Conservation (phyloP, 768 basidiomycete species). For the Termitomyces sp. region DNA sequence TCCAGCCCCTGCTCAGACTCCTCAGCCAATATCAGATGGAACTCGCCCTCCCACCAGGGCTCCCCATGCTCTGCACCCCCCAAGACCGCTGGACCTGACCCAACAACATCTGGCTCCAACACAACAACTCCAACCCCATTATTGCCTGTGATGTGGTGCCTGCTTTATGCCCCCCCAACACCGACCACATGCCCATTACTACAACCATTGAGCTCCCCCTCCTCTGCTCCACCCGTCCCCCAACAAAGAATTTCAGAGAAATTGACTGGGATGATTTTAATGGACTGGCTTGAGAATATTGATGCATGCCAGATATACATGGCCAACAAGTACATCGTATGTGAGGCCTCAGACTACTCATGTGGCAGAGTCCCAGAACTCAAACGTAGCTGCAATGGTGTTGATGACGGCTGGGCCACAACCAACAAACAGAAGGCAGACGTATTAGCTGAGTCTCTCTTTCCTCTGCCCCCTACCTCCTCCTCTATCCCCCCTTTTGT, state of each 20-base stretch:
- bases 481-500: neutral
- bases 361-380: neutral
- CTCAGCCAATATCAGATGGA: no score
- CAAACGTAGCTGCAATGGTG: fast-evolving
- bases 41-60: no score
- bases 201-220: neutral
- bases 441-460: neutral
- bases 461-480: neutral
- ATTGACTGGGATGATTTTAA: neutral
- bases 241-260: neutral
- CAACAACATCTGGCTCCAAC: neutral
- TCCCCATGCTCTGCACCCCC: no score
- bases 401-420: fast-evolving
- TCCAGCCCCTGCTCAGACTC: no score
- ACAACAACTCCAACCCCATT: neutral
- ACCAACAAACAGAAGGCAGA: neutral
- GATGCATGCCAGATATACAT: neutral
- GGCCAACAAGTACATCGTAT: neutral
- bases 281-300: neutral
- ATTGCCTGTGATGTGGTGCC: neutral
- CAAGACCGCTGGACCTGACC: neutral
- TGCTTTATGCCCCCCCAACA: neutral
- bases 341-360: neutral
- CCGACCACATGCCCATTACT: neutral
- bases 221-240: no score